phyloP scores from a whole-genome alignment of 169 alveolate genomes.

The Babesia caballi region DNA sequence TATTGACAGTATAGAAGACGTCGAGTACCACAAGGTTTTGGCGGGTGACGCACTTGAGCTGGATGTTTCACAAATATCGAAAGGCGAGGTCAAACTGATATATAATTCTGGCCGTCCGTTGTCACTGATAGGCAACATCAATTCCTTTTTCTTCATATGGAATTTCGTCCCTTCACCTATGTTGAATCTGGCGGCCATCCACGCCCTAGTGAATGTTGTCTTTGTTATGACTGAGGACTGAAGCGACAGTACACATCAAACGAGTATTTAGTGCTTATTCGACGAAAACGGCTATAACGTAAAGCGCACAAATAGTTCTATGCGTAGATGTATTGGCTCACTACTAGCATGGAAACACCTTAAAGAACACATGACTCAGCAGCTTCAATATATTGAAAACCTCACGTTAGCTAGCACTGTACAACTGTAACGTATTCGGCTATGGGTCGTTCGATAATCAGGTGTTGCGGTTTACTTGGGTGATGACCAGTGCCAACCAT shows the following conservation, averaged over 20 bases:
- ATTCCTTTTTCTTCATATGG: neutral
- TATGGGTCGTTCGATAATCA: too few relatives aligned
- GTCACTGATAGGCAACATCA: neutral
- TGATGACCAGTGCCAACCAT: too few relatives aligned
- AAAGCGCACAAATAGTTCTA: too few relatives aligned
- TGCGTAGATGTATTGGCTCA: too few relatives aligned
- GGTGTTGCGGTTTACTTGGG: too few relatives aligned
- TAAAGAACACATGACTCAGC: too few relatives aligned
- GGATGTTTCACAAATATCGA: neutral
- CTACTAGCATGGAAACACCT: too few relatives aligned
- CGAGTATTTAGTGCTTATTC: neutral
- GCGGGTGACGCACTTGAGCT: slow-evolving; percentile 9
- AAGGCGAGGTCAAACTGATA: neutral
- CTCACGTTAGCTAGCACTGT: too few relatives aligned
- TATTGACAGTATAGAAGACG: neutral
- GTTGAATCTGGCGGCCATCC: neutral
- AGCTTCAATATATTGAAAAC: too few relatives aligned
- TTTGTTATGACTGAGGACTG: neutral
- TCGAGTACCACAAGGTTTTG: neutral
- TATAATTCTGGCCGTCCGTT: neutral
- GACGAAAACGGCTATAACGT: neutral
- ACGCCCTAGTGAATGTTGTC: neutral
- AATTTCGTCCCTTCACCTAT: neutral
- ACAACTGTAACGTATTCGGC: too few relatives aligned
- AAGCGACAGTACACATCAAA: neutral